These are phyloP conservation scores for Verticillium isaacii DNA, from an alignment of 2,329 filamentous ascomycete genomes.

Conservation along the genomic window DNA sequence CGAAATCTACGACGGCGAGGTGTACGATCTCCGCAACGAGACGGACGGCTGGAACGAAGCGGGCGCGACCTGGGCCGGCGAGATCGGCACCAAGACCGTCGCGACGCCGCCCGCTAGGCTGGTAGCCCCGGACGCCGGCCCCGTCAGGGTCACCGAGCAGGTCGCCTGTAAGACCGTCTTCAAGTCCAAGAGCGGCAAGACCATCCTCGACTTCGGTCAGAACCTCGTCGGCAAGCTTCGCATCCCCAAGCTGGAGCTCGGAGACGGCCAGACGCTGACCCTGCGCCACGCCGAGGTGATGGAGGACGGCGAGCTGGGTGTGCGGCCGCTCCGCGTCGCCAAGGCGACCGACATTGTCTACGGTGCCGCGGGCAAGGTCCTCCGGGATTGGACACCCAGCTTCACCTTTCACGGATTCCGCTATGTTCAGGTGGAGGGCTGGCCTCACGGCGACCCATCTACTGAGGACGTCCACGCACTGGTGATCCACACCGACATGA, in stretches of 20 bases:
- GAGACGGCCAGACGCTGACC: constrained; percentile 1
- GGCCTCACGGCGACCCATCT: constrained; percentile 2
- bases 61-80: background rate
- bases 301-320: constrained; percentile 7
- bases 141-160: constrained; percentile 21
- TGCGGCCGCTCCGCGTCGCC: constrained; percentile 1
- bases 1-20: constrained; percentile 25
- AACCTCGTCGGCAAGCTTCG: constrained; percentile 9
- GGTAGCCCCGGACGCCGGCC: constrained; percentile 24
- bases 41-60: constrained; percentile 12
- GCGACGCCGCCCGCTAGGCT: constrained; percentile 15
- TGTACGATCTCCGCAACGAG: constrained; percentile 22
- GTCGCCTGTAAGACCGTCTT: constrained; percentile 17
- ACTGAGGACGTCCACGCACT: constrained; percentile 2
- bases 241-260: constrained; percentile 5
- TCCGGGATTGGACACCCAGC: constrained; percentile 2
- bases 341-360: constrained; percentile 2
- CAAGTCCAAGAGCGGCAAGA: constrained; percentile 33
- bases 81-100: constrained; percentile 9
- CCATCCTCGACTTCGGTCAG: constrained; percentile 27
- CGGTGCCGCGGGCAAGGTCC: background rate
- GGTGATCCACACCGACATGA: constrained; percentile 9
- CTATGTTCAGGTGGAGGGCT: constrained; percentile 5
- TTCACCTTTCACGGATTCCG: constrained; percentile 10
- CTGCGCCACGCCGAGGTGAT: constrained; percentile 6